Evolutionary conservation across 495 filamentous ascomycete species (phyloP).

Genomic region (Lophiotrema nucula): DNA sequence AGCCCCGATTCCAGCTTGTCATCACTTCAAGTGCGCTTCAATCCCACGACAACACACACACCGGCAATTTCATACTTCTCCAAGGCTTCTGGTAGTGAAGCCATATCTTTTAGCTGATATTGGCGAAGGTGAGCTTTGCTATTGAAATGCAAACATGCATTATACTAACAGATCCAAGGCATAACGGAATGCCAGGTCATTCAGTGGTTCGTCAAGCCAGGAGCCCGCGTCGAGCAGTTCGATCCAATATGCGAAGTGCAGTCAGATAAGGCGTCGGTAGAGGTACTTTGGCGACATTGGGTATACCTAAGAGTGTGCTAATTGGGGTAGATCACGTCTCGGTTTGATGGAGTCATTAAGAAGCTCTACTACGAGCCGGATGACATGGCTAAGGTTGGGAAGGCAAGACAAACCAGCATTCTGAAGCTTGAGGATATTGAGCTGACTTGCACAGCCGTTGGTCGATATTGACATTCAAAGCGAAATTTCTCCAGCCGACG

Average conservation of each 20-base stretch:
- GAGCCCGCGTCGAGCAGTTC: slow-evolving; percentile 95
- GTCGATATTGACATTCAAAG: slow-evolving; percentile 74
- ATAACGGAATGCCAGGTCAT: slow-evolving; percentile 98
- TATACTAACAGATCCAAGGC: too few relatives aligned
- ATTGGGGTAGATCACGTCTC: slow-evolving; percentile 72
- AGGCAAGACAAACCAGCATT: slow-evolving; percentile 26
- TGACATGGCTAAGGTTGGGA: slow-evolving; percentile 92
- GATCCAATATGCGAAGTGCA: slow-evolving; percentile 97
- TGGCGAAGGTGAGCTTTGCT: slow-evolving; percentile 89
- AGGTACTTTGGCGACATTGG: slow-evolving; percentile 48
- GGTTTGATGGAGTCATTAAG: slow-evolving; percentile 93
- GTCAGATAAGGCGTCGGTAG: slow-evolving; percentile 96
- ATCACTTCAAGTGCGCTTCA: slow-evolving; percentile 12
- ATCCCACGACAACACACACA: slow-evolving; percentile 14
- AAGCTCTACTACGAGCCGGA: slow-evolving; percentile 94
- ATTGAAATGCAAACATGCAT: too few relatives aligned
- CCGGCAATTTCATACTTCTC: slow-evolving; percentile 60
- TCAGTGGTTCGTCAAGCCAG: slow-evolving; percentile 98
- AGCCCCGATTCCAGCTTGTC: slow-evolving; percentile 4
- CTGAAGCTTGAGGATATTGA: neutral
- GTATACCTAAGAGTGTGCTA: neutral
- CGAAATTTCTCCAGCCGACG: slow-evolving; percentile 57
- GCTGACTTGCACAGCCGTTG: slow-evolving; percentile 53
- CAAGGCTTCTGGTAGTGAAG: slow-evolving; percentile 62
- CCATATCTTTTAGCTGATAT: slow-evolving; percentile 94